Base-by-base conservation (phyloP, 2,329 filamentous ascomycete species). In the Trichoderma afroharzianum region DNA sequence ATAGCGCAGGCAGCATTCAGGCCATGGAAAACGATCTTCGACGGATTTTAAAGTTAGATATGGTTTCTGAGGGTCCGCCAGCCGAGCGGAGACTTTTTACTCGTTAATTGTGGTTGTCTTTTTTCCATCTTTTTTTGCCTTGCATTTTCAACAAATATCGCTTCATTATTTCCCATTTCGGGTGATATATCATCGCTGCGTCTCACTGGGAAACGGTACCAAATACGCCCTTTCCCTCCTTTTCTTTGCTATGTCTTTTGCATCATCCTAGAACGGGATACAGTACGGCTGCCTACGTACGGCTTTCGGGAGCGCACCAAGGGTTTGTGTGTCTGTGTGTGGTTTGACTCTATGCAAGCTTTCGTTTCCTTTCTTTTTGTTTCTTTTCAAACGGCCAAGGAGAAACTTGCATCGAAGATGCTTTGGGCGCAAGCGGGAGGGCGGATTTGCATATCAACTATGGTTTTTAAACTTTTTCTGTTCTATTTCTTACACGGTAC, bases 11-110 rank as follows among this genome's bases (percentile, higher is more conserved):
- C n/a, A 81, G 85, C 68, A 76, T 88, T 47, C 77, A 83, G 58
- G 81, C 82, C 12, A 86, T 88, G 83, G 87, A 89, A 75, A 84
- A 88, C 64, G 83, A 83, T 73, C 83, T 89, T 70, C 83, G 86
- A 62, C 83, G 85, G 71, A 84, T 88, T 68, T 80, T 89, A 72
- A 88, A 88, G 72, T 72, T 84, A 32, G 79, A 82, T 71, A 66
- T 79, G 68, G 71, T 75, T n/a, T 67, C 77, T 21, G 76, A 77
- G 26, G 74, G 77, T 53, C 47, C 72, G n/a, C 69, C 74, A 2
- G 63, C 72, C 4, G 72, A 74, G 33, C 71, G 59, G 11, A 62
- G 72, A 12, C 74, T 78, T 43, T 76, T 79, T 72, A 78, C 77
- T 28, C 66, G 53, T 53, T 72, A 70, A 43, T 28, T 39, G 24